A percentile compares a stretch with the other conserved stretches of the same genome.
phyloP scores from a whole-genome alignment of 306 rosid genomes.

The Begonia masoniana region DNA sequence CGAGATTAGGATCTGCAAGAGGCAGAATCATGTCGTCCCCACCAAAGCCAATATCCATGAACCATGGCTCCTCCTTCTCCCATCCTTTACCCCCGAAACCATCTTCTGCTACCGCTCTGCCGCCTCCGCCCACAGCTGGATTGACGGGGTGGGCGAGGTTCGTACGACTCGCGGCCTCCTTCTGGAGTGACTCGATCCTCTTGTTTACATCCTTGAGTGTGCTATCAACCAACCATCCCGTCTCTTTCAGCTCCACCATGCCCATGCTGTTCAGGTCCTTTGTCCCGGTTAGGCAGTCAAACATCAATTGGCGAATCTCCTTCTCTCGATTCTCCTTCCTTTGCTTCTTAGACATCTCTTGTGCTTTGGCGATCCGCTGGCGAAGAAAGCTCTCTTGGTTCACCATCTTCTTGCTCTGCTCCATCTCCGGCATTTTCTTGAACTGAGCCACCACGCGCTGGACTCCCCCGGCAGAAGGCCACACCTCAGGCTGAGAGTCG shows the following conservation, averaged over 20 bases:
- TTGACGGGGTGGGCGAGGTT: too few relatives aligned
- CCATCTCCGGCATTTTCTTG: constrained; percentile 21
- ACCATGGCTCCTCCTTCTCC: not conserved
- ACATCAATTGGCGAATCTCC: constrained; percentile 13
- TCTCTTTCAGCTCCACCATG: constrained; percentile 17
- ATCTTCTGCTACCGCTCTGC: not conserved
- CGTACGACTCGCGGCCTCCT: not conserved
- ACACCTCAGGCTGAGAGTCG: constrained; percentile 27
- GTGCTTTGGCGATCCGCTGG: constrained; percentile 12
- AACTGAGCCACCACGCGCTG: constrained; percentile 13
- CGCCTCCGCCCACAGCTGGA: not conserved
- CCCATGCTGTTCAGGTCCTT: constrained; percentile 6
- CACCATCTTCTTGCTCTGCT: constrained; percentile 20
- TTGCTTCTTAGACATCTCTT: constrained; percentile 15
- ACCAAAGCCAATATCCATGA: constrained; percentile 6
- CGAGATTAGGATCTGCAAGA: constrained; percentile 3
- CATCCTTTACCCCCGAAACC: not conserved
- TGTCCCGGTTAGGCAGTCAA: constrained; percentile 5
- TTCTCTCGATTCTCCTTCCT: constrained; percentile 14
- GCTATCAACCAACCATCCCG: constrained; percentile 18
- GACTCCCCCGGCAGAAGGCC: constrained; percentile 29
- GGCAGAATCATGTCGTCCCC: constrained; percentile 16
- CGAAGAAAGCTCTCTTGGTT: constrained; percentile 18
- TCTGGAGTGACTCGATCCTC: constrained; percentile 6
- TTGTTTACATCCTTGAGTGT: constrained; percentile 7